A percentile compares a stretch with the other conserved stretches of the same genome.
Conservation (phyloP, 805 yeast genomes). For the Candida boidinii region DNA sequence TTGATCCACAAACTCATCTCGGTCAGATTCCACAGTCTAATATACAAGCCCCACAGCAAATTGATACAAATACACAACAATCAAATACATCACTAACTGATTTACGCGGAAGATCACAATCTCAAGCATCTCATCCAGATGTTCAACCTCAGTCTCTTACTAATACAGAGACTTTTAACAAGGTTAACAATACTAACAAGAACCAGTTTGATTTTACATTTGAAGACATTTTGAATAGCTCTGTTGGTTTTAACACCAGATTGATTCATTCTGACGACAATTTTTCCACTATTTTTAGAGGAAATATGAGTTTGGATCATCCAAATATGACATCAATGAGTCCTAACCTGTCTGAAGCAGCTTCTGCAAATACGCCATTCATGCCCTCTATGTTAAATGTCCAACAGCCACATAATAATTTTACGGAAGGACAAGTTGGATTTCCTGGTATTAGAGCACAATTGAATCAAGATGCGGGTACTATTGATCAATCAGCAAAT, state of each 20-base stretch:
- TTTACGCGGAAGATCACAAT: not conserved
- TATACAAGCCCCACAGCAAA: not conserved
- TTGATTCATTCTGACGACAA: constrained; percentile 28
- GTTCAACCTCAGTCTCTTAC: not conserved
- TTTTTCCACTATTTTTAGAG: constrained; percentile 10
- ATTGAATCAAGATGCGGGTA: too few relatives aligned
- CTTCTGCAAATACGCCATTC: not conserved
- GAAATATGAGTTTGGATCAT: too few relatives aligned
- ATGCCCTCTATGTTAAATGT: not conserved
- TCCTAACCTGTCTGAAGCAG: constrained; percentile 1
- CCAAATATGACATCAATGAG: not conserved
- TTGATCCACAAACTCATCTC: too few relatives aligned
- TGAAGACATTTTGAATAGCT: constrained; percentile 20
- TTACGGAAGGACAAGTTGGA: too few relatives aligned
- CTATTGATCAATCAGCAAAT: too few relatives aligned
- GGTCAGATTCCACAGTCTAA: not conserved
- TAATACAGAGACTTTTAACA: constrained; percentile 1
- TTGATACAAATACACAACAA: not conserved
- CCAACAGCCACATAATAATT: constrained; percentile 14
- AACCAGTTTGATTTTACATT: constrained; percentile 15
- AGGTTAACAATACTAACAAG: not conserved
- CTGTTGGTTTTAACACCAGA: constrained; percentile 27
- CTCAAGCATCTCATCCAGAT: not conserved
- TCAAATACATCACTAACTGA: not conserved
- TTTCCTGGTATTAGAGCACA: too few relatives aligned